Percentiles rank a stretch among this genome's conserved stretches.
phyloP scores from a whole-genome alignment of 768 basidiomycete genomes.

The Mycena epipterygia region DNA sequence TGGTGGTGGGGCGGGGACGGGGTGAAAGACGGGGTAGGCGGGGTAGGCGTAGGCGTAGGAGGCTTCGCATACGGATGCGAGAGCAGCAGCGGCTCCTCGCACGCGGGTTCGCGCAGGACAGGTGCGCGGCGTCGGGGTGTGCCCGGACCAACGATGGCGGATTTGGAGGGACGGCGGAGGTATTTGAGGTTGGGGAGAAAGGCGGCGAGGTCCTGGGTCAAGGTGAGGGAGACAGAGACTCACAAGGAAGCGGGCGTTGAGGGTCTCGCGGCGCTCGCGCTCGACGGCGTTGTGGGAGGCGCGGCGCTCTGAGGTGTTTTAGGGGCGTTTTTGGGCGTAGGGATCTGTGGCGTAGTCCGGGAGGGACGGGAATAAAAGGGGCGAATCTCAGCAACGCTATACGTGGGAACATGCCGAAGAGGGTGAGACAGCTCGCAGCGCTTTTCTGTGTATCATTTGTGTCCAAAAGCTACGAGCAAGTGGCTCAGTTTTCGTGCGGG shows the following conservation, averaged over 20 bases:
- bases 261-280: conserved; percentile 77
- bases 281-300: conserved; percentile 87
- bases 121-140: conserved; percentile 75
- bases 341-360: conserved; percentile 29
- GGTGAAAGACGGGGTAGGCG: no score
- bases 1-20: no score
- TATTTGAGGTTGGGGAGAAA: conserved; percentile 77
- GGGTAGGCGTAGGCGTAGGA: no score
- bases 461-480: no score
- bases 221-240: conserved; percentile 38
- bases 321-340: conserved; percentile 48
- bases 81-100: conserved; percentile 32
- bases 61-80: not conserved
- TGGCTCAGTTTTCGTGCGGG: no score
- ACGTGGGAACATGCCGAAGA: no score
- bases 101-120: conserved; percentile 58
- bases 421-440: no score
- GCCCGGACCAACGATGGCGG: conserved; percentile 83
- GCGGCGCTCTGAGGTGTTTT: conserved; percentile 76
- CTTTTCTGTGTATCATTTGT: no score
- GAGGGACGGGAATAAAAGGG: conserved; percentile 31
- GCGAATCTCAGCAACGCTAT: no score
- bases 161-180: conserved; percentile 81
- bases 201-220: conserved; percentile 71
- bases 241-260: conserved; percentile 77